Percentiles rank a stretch among this genome's conserved stretches.
Evolutionary conservation across 805 yeast species (phyloP).

Genomic region (Wickerhamomyces mucosus): DNA sequence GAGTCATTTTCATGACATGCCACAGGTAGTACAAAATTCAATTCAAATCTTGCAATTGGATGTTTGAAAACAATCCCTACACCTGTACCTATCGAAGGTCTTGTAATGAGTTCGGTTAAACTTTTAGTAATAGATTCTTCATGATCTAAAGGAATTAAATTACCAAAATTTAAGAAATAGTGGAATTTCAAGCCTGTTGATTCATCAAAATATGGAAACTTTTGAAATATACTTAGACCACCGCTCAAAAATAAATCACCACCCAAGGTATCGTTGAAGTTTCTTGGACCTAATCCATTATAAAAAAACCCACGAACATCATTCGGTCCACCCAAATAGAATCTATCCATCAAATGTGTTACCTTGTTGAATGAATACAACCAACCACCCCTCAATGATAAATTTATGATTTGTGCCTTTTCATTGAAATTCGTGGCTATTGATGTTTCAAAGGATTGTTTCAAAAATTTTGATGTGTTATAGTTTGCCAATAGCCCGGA

Average conservation of each 20-base stretch:
- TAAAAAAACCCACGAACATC: constrained; percentile 62
- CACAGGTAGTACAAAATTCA: constrained; percentile 55
- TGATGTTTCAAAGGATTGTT: constrained; percentile 26
- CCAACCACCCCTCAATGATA: constrained; percentile 45
- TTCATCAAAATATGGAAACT: constrained; percentile 42
- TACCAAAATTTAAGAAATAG: constrained; percentile 58
- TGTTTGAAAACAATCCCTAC: constrained; percentile 52
- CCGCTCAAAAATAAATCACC: constrained; percentile 52
- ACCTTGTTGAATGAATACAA: constrained; percentile 30
- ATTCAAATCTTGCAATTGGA: constrained; percentile 59
- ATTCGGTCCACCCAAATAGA: constrained; percentile 73
- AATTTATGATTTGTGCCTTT: constrained; percentile 37
- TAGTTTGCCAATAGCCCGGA: constrained; percentile 22
- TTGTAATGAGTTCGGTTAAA: constrained; percentile 20
- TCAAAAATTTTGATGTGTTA: constrained; percentile 23
- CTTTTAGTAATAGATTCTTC: constrained; percentile 12
- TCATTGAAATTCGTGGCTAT: constrained; percentile 19
- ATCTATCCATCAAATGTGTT: constrained; percentile 64
- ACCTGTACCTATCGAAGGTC: constrained; percentile 47
- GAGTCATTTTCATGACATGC: constrained; percentile 40
- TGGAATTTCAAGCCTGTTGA: constrained; percentile 53
- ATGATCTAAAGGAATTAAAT: constrained; percentile 33
- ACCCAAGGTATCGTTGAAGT: constrained; percentile 48
- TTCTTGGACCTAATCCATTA: constrained; percentile 60
- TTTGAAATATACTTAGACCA: constrained; percentile 49